These are phyloP conservation scores for Neurospora tetraspora DNA, from an alignment of 495 filamentous ascomycete species.

Conservation along the genomic window DNA sequence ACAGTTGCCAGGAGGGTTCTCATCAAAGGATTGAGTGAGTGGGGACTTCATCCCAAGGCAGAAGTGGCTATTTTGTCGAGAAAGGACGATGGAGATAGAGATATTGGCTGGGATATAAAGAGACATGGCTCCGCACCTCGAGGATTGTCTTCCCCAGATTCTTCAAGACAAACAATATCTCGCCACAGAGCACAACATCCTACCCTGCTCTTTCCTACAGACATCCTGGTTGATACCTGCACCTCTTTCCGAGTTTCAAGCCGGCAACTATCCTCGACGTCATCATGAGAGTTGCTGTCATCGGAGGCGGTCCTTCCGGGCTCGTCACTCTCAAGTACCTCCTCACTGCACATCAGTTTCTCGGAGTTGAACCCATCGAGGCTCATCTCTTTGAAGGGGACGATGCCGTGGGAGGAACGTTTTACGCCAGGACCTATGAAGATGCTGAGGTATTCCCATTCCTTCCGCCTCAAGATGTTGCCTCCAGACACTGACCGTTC, in stretches of 20 bases:
- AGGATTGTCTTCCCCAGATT: not conserved
- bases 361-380: constrained; percentile 26
- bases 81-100: not conserved
- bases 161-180: not conserved
- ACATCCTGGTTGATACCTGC: not conserved
- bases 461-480: not conserved
- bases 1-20: not conserved
- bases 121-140: not conserved
- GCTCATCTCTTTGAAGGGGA: constrained; percentile 17
- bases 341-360: constrained; percentile 17
- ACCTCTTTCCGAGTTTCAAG: not conserved
- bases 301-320: constrained; percentile 37
- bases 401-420: constrained; percentile 21
- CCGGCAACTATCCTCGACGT: not conserved
- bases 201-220: not conserved
- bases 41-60: not conserved
- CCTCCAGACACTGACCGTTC: not conserved
- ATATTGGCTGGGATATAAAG: not conserved
- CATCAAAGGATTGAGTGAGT: not conserved
- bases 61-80: not conserved
- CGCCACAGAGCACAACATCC: not conserved
- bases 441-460: constrained; percentile 18
- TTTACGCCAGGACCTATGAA: constrained; percentile 25
- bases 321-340: constrained; percentile 38
- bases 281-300: constrained; percentile 25